Evolutionary conservation across 208 protist genomes (phyloP), one percentile per base, ranked within the genome.

Genomic region (Endotrypanum monterogeii): DNA sequence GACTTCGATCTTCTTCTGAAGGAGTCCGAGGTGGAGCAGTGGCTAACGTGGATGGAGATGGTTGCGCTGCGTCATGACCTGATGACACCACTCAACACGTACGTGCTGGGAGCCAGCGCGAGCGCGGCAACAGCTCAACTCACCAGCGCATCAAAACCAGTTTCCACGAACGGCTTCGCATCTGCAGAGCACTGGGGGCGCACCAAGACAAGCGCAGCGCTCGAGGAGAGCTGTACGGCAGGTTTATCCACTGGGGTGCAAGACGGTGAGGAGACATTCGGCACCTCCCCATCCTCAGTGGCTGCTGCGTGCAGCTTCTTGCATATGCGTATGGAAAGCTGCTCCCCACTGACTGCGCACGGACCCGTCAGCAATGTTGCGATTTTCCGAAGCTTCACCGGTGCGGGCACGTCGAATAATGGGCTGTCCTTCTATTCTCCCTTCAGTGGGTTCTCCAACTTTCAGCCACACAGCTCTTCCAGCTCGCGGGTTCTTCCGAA

Each of bases 1-100:
- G 92, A 97, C 67, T 97, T 97, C 57, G 84, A 90, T 55, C 80
- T 95, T 1, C 67, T 97, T 0, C 74, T 97, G 18, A 83, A 84
- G 48, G 90, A 97, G 63, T 65, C 76, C 3, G 92, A 97, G 63
- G 85, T 95, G 67, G 86, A 88, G 79, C 70, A 78, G 55, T 94
- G 90, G 89, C 71, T 89, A 25, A 73, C 52, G 18, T 97, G 92
- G 90, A 94, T 97, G 89, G 88, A 93, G 66, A 67, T 75, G 9
- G 73, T 94, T 9, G 92, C 89, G 16, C 51, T 80, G 25, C 83
- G 83, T 35, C 78, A 82, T 20, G 78, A 82, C 39, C 67, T 94
- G 71, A 74, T 81, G 69, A 83, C 85, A 23, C 86, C 84, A 12
- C 79, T 93, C 35, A 82, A 89, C 41, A 68, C 82, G 12, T 91